Percentiles rank a stretch among this genome's conserved stretches.
Evolutionary conservation across 257 asterid genomes (phyloP).

Genomic region (Lycium barbarum): DNA sequence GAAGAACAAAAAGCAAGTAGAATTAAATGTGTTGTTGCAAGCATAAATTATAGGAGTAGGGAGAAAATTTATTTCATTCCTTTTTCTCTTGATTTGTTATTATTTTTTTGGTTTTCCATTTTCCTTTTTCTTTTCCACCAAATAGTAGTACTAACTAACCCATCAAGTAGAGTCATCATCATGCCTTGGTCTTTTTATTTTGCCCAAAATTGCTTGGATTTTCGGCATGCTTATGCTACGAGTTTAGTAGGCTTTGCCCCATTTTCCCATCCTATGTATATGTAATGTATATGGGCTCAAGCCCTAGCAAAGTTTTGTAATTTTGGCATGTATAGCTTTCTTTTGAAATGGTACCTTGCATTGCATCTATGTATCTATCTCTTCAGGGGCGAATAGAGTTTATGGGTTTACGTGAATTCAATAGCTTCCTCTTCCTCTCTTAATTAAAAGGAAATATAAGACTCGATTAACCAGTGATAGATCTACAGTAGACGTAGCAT

Average conservation of each 20-base stretch:
- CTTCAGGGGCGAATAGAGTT: too few species aligned
- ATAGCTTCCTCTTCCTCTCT: not conserved
- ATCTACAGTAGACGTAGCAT: not conserved
- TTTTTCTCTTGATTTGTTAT: not conserved
- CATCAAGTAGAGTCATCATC: slow-evolving; percentile 27
- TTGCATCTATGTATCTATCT: not conserved
- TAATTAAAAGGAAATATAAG: not conserved
- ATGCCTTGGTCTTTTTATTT: slow-evolving; percentile 35
- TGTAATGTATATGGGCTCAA: slow-evolving; percentile 40
- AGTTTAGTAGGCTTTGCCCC: slow-evolving; percentile 19
- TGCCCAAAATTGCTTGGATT: slow-evolving; percentile 33
- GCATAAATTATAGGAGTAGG: slow-evolving; percentile 34
- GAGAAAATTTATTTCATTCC: slow-evolving; percentile 34
- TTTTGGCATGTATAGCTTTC: slow-evolving; percentile 29
- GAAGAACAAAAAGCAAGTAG: not conserved
- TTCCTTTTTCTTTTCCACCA: not conserved
- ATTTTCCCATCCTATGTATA: slow-evolving; percentile 16
- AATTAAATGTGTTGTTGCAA: slow-evolving; percentile 8
- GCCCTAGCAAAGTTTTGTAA: slow-evolving; percentile 40
- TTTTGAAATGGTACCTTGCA: slow-evolving; percentile 17
- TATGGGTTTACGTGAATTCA: too few species aligned
- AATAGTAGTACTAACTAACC: slow-evolving; percentile 31
- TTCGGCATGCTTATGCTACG: slow-evolving; percentile 43
- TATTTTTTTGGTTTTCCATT: not conserved
- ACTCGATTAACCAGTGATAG: not conserved